Percentiles rank a stretch among this genome's conserved stretches.
phyloP scores from a whole-genome alignment of 75 land plant species.

The Selaginella moellendorffii region DNA sequence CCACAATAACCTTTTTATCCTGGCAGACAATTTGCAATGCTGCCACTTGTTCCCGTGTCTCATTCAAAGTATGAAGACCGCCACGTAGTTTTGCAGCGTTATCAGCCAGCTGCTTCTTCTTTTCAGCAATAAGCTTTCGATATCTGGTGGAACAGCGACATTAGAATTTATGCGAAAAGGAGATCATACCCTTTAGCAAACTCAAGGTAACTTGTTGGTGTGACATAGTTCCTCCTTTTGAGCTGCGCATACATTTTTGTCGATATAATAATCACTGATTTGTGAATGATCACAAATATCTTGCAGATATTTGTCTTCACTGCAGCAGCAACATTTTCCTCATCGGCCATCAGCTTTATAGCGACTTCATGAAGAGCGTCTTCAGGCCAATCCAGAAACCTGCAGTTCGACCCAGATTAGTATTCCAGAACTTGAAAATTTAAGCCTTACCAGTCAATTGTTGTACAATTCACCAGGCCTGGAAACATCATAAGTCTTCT shows the following conservation, averaged over 20 bases:
- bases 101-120: conserved; percentile 15
- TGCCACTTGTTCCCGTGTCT: conserved; percentile 20
- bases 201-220: conserved; percentile 28
- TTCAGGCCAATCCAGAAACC: conserved; percentile 30
- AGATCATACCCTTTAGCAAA: conserved; percentile 25
- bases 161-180: not conserved
- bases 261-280: conserved; percentile 17
- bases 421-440: not conserved
- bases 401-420: not conserved
- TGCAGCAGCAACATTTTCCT: conserved; percentile 8
- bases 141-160: conserved; percentile 10
- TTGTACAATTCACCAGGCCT: conserved; percentile 24
- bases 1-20: conserved; percentile 21
- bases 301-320: conserved; percentile 14
- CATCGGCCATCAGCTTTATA: conserved; percentile 18
- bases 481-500: conserved; percentile 23
- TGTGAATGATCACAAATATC: conserved; percentile 22
- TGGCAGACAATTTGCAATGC: conserved; percentile 24
- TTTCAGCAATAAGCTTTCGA: conserved; percentile 15
- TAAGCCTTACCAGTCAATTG: conserved; percentile 21
- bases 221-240: conserved; percentile 22
- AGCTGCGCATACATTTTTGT: conserved; percentile 16
- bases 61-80: conserved; percentile 19
- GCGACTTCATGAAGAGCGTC: conserved; percentile 25
- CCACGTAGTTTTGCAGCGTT: conserved; percentile 18